phyloP scores from a whole-genome alignment of 345 rosid genomes.

The Dimocarpus longan region DNA sequence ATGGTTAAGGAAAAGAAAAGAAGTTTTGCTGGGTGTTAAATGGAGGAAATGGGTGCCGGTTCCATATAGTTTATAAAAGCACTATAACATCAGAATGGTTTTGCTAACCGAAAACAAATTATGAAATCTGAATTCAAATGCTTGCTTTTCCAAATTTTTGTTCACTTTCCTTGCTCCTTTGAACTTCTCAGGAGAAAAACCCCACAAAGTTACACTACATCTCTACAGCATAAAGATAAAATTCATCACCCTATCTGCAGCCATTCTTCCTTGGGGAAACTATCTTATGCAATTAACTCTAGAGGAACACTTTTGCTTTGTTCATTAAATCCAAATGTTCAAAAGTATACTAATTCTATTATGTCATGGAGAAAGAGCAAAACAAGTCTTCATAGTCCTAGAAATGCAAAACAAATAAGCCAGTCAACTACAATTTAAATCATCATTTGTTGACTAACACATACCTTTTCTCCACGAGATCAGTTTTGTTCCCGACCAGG shows the following conservation, averaged over 20 bases:
- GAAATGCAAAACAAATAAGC: background rate
- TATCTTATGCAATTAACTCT: background rate
- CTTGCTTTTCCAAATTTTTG: background rate
- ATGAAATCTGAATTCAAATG: background rate
- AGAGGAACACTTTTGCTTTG: background rate
- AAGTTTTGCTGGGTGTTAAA: background rate
- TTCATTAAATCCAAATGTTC: background rate
- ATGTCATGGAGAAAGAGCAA: background rate
- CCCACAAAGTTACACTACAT: background rate
- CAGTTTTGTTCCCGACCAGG: conserved; percentile 84
- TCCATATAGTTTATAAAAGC: background rate
- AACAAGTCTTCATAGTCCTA: background rate
- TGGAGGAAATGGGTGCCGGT: background rate
- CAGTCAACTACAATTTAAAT: background rate
- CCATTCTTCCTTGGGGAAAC: background rate
- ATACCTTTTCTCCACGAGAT: conserved; percentile 82
- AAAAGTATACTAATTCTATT: background rate
- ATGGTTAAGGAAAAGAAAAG: background rate
- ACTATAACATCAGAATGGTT: background rate
- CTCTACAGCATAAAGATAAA: background rate
- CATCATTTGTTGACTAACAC: conserved; percentile 10
- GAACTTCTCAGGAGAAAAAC: background rate
- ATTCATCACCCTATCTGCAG: background rate
- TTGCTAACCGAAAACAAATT: background rate
- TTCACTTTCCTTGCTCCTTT: background rate